Evolutionary conservation across 2,329 filamentous ascomycete genomes (phyloP).

Genomic region (Apiospora saccharicola): DNA sequence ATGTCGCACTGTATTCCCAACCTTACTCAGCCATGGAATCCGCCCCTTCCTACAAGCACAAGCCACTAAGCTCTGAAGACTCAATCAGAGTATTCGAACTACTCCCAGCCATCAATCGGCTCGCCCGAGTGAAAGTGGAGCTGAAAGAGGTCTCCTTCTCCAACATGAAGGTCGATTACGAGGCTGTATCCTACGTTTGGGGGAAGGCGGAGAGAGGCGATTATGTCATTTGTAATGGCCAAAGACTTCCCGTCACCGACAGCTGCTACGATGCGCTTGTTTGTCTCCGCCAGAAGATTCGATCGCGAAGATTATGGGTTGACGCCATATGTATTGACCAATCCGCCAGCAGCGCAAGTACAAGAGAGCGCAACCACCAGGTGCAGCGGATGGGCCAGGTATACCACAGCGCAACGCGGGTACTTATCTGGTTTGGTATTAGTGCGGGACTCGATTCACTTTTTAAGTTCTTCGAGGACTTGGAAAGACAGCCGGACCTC

Average conservation of each 20-base stretch:
- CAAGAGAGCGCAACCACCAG: not conserved
- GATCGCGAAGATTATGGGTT: constrained; percentile 7
- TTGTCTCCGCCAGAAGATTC: constrained; percentile 14
- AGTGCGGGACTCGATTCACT: too few species aligned
- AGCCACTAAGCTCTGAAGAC: not conserved
- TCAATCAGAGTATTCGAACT: not conserved
- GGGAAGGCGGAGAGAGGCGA: constrained; percentile 6
- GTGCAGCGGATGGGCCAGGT: not conserved
- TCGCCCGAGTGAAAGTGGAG: not conserved
- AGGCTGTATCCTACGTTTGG: constrained; percentile 32
- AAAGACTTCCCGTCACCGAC: constrained; percentile 25
- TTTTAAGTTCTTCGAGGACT: too few species aligned
- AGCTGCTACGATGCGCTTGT: constrained; percentile 27
- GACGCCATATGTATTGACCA: constrained; percentile 2
- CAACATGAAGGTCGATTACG: not conserved
- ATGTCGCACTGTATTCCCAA: too few species aligned
- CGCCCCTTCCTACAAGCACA: not conserved
- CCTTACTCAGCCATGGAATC: too few species aligned
- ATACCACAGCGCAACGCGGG: not conserved
- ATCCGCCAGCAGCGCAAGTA: not conserved
- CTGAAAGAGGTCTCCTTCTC: not conserved
- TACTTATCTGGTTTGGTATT: not conserved
- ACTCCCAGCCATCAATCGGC: not conserved
- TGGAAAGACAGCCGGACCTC: too few species aligned
- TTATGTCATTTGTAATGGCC: constrained; percentile 25